Base-by-base conservation (phyloP, 345 rosid species). In the Sisymbrium irio region DNA sequence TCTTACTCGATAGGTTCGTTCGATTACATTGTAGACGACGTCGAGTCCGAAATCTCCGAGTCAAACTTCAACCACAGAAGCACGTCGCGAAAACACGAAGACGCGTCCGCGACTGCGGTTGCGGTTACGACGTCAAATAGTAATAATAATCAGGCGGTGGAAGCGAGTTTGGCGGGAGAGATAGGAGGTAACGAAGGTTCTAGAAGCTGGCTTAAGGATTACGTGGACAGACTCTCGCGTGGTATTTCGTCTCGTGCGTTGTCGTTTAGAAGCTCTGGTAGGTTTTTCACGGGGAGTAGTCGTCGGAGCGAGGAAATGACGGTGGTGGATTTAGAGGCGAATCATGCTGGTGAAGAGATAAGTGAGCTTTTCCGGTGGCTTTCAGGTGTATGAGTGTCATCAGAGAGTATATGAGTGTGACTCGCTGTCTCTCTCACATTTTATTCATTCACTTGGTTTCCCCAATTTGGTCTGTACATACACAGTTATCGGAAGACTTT, bases 311-410 rank as follows among this genome's bases (percentile, higher is more conserved):
- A 87, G 45, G 63, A 72, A 0, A 40, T 61, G 42, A 76, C 35
- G 3, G 74, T 44, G 44, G 84, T 76, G 35, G 97, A 95, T 7
- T 87, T 78, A 36, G 99, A 89, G 55, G 15, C 86, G 65, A 96
- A 92, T 62, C 85, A 83, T 3, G 73, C 79, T 46, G 99, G 98
- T 5, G 99, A 92, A 73, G 99, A 95, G 76, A 92, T 92, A 45
- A 90, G 90, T 67, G 99, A 93, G 65, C 65, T 89, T 57, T 93
- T 93, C 74, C 88, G 97, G 42, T 93, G 98, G 97, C 77, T 88
- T 35, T 93, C 98, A 14, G 97, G 91, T 66, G 83, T 87, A 75
- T 93, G 78, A 87, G 11, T 9, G 25, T 22, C 3, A 73, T 7
- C 88, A 28, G 25, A 46, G 53, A 22, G 25, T 22, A 22, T 46